Base-by-base conservation (phyloP, 1,284 basidiomycete genomes). In the Paramarasmius palmivorus region DNA sequence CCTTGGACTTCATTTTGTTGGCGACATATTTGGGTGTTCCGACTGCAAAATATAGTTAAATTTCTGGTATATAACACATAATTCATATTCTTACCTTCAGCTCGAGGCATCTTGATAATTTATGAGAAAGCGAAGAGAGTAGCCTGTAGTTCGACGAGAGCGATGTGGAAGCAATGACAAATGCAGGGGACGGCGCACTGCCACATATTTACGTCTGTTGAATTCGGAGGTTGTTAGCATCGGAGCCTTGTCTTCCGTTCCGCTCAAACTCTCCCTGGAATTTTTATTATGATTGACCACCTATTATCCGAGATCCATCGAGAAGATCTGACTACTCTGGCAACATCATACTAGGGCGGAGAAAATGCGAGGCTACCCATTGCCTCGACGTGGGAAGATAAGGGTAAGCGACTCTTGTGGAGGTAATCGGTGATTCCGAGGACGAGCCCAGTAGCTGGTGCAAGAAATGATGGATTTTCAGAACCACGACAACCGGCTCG, bases 1-100 rank as follows among this genome's bases (percentile, higher is more conserved):
- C 95, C 67, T 97, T 97, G 52, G 93, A 89, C 78, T 97, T 97
- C 90, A 95, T 95, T 72, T 92, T 90, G 72, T 97, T 98, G 20
- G 91, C 92, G 55, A 96, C 76, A 67, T 88, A 93, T 74, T 97
- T 97, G 44, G 93, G 87, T 5, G 91, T 92, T 66, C 92, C 93
- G 61, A 90, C 92, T 92, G 53, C 1, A 49, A 25, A 17, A 50
- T 35, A 7, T 23, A 19, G 29, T 2, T 35, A 49, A 46, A 35
- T 42, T 15, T 26, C 38, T 48, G 9, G 3, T 42, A 36, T 9
- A 1, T 45, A 6, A 14, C 19, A 5, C 40, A 17, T n/a, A 9
- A 17, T 23, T 4, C 8, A 40, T n/a, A n/a, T n/a, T n/a, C 68
- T 42, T 61, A 84, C 87, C 88, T 89, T 90, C 88, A 63, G 87